Conservation (phyloP, 495 filamentous ascomycete genomes). For the Trichoderma orchidacearum region DNA sequence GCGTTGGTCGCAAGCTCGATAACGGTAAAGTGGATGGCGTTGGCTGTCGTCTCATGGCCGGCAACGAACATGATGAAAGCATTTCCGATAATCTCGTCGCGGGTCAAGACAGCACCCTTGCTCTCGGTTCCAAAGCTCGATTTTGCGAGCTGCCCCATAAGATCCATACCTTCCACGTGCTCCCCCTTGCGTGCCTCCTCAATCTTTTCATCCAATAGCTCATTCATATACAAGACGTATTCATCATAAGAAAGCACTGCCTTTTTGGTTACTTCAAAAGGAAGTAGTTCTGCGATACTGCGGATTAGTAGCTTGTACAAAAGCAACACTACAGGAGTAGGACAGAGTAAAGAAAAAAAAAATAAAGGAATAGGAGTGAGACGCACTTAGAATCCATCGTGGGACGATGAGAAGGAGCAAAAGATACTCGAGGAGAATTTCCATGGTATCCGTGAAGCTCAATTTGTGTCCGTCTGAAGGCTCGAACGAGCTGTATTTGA, state of each 20-base stretch:
- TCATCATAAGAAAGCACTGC: constrained; percentile 40
- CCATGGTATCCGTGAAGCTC: constrained; percentile 44
- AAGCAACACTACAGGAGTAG: too few relatives aligned
- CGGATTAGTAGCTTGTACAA: background rate
- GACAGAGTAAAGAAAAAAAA: background rate
- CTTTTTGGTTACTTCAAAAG: constrained; percentile 31
- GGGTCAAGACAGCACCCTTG: background rate
- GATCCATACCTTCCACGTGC: constrained; percentile 39
- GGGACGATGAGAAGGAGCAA: constrained; percentile 39
- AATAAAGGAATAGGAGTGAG: background rate
- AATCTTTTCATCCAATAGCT: constrained; percentile 43
- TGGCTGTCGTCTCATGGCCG: constrained; percentile 62
- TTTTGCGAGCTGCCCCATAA: constrained; percentile 45
- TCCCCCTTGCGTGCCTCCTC: constrained; percentile 32
- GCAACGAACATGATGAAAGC: constrained; percentile 60
- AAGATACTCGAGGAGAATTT: constrained; percentile 36
- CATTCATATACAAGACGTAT: constrained; percentile 50
- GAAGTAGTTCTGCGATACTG: constrained; percentile 23
- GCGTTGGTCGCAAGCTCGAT: constrained; percentile 47
- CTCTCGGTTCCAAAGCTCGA: constrained; percentile 22
- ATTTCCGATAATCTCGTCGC: constrained; percentile 51
- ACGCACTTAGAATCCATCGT: constrained; percentile 25
- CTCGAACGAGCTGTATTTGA: constrained; percentile 28
- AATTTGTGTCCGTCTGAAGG: constrained; percentile 40
- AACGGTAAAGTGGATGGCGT: constrained; percentile 48